Evolutionary conservation across 1,139 yeast species (phyloP).

Genomic region (Trichomonascaceae sp.): DNA sequence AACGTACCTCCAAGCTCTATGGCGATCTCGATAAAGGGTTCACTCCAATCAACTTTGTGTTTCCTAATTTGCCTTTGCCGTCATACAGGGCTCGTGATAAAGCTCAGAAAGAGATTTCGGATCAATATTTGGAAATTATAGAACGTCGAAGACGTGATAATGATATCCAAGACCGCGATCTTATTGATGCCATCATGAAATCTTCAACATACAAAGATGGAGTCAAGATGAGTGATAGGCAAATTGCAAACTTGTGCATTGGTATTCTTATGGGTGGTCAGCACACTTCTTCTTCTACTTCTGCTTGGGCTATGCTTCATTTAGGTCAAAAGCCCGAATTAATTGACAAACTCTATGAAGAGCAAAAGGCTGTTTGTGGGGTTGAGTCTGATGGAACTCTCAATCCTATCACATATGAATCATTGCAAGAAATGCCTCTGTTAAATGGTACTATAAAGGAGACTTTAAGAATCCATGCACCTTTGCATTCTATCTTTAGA

Average conservation of each 20-base stretch:
- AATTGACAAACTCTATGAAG: slow-evolving; percentile 73
- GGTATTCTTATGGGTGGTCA: slow-evolving; percentile 99
- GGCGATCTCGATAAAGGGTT: slow-evolving; percentile 94
- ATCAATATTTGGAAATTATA: slow-evolving; percentile 75
- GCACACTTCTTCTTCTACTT: slow-evolving; percentile 94
- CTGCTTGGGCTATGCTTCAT: slow-evolving; percentile 91
- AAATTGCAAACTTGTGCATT: slow-evolving; percentile 86
- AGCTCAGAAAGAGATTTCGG: slow-evolving; percentile 78
- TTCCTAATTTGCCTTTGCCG: slow-evolving; percentile 89
- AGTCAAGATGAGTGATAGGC: slow-evolving; percentile 85
- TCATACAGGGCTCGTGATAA: slow-evolving; percentile 75
- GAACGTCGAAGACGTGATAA: slow-evolving; percentile 60
- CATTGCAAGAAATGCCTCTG: slow-evolving; percentile 72
- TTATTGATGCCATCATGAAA: slow-evolving; percentile 81
- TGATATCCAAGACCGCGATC: slow-evolving; percentile 78
- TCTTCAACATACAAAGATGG: slow-evolving; percentile 89
- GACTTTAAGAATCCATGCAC: slow-evolving; percentile 92
- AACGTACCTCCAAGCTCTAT: slow-evolving; percentile 77
- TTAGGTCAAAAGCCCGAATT: slow-evolving; percentile 79
- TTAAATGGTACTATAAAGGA: slow-evolving; percentile 82
- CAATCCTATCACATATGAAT: slow-evolving; percentile 60
- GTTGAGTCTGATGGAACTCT: slow-evolving; percentile 40
- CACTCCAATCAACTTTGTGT: slow-evolving; percentile 91
- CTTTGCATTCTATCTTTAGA: slow-evolving; percentile 92
- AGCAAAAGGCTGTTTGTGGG: slow-evolving; percentile 59